Base-by-base conservation (phyloP, 1,284 basidiomycete genomes). In the Xanthoconium separans region DNA sequence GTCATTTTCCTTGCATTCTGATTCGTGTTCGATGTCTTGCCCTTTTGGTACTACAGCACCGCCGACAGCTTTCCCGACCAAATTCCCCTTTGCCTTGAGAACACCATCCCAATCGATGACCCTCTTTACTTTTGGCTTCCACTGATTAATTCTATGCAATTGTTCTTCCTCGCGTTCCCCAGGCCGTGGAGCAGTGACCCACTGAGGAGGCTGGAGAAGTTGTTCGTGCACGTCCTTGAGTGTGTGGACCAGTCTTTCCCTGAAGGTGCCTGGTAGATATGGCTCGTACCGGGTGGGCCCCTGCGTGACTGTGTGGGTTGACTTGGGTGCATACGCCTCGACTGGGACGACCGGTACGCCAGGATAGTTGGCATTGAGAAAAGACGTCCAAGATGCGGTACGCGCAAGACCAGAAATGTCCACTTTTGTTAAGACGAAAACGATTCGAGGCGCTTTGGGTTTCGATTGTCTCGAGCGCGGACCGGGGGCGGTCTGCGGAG, bases 381-480 rank as follows among this genome's bases (percentile, higher is more conserved):
- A 90, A 8, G 70, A 65, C 24, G 75, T 78, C 93, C 93, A 95
- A 1, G 83, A 83, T 6, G 76, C 72, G 6, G 84, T 78, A 37
- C 81, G 78, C 18, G 63, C 70, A 8, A 77, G 76, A 45, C 84
- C 84, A 6, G 87, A 79, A 13, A 91, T 87, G 69, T 94, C 93
- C 20, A 85, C 82, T 68, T 95, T 96, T 8, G 93, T 95, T 13
- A 91, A 78, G 40, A 95, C 86, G 41, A 96, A 77, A 47, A 96
- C 84, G 55, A 89, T 73, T 9, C 37, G 51, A 4, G 65, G 57
- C 9, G 30, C 31, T 57, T 86, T 85, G 43, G 78, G 76, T 8
- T 65, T 63, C 0, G 64, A 73, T 31, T 45, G 46, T 44, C 47
- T 61, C n/a, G 55, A 41, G 41, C 47, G 54, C 4, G 47, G 15